Evolutionary conservation across 2,329 filamentous ascomycete species (phyloP), one percentile per base, ranked within the genome.

Genomic region (Botrytis medusae): DNA sequence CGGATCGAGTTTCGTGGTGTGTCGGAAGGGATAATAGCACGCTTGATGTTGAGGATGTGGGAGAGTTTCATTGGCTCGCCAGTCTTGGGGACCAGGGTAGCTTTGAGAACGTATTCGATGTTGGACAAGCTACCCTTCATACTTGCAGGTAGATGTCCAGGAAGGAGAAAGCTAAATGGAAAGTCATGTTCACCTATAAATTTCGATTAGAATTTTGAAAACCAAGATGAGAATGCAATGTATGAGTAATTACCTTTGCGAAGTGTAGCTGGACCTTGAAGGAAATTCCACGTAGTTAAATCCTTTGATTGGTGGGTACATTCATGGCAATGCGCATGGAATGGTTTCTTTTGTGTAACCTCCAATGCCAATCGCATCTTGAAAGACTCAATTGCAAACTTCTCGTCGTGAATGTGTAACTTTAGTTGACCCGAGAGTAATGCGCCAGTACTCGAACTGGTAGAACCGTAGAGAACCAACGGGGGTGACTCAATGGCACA

Each of bases 1-100:
- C 95, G 93, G 75, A 97, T 91, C 25, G 93, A 97, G 83, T 95
- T 91, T 83, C 97, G 95, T 75, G 97, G 94, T 71, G 88, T 87
- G 67, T 94, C 92, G 4, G 93, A 89, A 71, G 92, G 83, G 12
- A 84, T 87, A 40, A 98, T 89, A 48, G 94, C 92, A 75, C 95
- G 93, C 84, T 91, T 91, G 77, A 98, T 88, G 72, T 90, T 86
- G 62, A 98, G 85, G 16, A 88, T 87, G 84, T 92, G 91, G 74
- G 83, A 86, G 75, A 92, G 90, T 83, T 88, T 91, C 81, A 92
- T 86, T 7, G 86, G 82, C 82, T 91, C 86, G 77, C 90, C 89
- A 74, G 87, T 87, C 70, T 86, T 87, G 51, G 89, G 85, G 18
- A 88, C 87, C 72, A 89, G 89, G 70, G 90, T 88, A 69, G 92